Percentiles rank a stretch among this genome's conserved stretches.
Conservation (phyloP, 1,284 basidiomycete genomes). For the Porogramme epimiltina region DNA sequence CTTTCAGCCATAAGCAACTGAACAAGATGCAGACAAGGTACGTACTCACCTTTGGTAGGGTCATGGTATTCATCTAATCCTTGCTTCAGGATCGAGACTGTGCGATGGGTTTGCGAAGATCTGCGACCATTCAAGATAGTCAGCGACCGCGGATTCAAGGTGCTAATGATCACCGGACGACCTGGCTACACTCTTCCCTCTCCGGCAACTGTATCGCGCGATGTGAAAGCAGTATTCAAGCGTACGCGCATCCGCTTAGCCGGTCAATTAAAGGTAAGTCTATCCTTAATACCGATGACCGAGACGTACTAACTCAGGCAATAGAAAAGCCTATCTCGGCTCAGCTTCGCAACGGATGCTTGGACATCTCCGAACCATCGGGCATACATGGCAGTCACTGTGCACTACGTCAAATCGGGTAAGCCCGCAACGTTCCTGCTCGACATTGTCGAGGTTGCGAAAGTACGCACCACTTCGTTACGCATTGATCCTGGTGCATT, state of each 20-base stretch:
- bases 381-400: constrained; percentile 3
- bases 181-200: constrained; percentile 24
- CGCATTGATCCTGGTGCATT: not conserved
- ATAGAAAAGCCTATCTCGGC: not conserved
- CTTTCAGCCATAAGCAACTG: constrained; percentile 19
- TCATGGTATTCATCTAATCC: not conserved
- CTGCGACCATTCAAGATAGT: constrained; percentile 23
- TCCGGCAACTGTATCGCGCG: constrained; percentile 15
- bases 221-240: constrained; percentile 12
- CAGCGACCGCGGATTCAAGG: constrained; percentile 15
- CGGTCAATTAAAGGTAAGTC: constrained; percentile 2
- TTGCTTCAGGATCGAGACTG: constrained; percentile 9
- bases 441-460: constrained; percentile 31
- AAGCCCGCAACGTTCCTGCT: constrained; percentile 17
- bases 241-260: constrained; percentile 1
- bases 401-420: constrained; percentile 8
- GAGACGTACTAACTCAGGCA: not conserved
- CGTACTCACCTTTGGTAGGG: constrained; percentile 18
- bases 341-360: constrained; percentile 6
- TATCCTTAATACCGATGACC: not conserved
- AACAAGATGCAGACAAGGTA: constrained; percentile 15
- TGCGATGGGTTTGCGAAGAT: constrained; percentile 21
- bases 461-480: constrained; percentile 13
- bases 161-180: constrained; percentile 27
- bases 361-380: constrained; percentile 15